Conservation (phyloP, 805 yeast species). For the Deakozyma indianensis region DNA sequence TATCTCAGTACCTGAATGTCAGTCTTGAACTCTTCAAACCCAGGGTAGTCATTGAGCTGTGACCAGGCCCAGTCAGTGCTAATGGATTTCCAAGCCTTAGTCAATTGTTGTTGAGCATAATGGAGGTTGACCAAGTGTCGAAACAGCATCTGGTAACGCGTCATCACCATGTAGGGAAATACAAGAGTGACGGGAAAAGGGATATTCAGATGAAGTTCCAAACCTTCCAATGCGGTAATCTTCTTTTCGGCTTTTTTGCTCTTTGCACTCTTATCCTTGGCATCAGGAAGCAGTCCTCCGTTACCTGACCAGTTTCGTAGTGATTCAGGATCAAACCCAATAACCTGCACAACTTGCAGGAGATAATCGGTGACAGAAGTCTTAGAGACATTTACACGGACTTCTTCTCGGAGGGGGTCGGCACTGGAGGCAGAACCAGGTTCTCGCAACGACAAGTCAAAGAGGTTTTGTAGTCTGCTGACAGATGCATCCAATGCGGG, state of each 20-base stretch:
- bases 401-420: constrained; percentile 23
- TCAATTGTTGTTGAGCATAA: constrained; percentile 43
- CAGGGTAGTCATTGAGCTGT: not conserved
- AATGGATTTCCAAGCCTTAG: constrained; percentile 55
- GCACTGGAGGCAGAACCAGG: constrained; percentile 24
- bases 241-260: constrained; percentile 2
- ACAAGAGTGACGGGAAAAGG: constrained; percentile 83
- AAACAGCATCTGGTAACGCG: constrained; percentile 68
- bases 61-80: constrained; percentile 3
- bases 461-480: constrained; percentile 21
- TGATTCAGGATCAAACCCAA: constrained; percentile 19
- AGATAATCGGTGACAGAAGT: constrained; percentile 22
- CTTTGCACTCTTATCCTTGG: constrained; percentile 2
- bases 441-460: constrained; percentile 25
- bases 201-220: constrained; percentile 28
- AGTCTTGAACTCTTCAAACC: constrained; percentile 7
- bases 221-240: constrained; percentile 19
- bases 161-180: constrained; percentile 50
- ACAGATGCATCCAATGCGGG: constrained; percentile 17
- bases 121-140: constrained; percentile 55
- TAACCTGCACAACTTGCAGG: constrained; percentile 20
- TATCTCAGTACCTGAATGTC: constrained; percentile 22
- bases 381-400: constrained; percentile 19
- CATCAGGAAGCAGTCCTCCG: not conserved
- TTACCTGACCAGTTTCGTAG: not conserved